Evolutionary conservation across 75 land plant genomes (phyloP), one percentile per base, ranked within the genome.

Genomic region (Chamaecyparis obtusa): DNA sequence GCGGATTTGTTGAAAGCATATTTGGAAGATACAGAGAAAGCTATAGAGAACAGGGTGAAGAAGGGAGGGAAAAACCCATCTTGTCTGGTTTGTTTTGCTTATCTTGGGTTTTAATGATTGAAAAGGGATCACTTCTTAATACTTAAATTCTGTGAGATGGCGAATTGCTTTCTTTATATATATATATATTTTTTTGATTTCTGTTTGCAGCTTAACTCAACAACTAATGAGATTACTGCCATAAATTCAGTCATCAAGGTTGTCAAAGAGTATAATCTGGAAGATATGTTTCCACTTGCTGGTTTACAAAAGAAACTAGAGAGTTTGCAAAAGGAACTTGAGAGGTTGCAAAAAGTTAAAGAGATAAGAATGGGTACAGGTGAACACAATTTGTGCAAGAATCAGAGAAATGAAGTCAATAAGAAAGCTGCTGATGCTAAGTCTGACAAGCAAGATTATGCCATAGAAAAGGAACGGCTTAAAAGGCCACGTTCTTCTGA

Each of bases 31-130:
- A 3, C 27, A 24, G 36, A 72, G 44, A 86, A 86, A 86, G 72
- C 84, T 39, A 79, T 79, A 41, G 87, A 89, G 72, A 60, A 85
- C 5, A 64, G 88, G 35, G 30, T 89, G 43, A 89, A 81, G 77
- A 86, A 48, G 46, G 90, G 85, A 67, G 27, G 13, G 27, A 32
- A 21, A 30, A 24, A 11, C 2, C 85, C 13, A 16, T 33, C 48
- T 37, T 36, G 30, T 24, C 87, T 32, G 87, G 87, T 86, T 80
- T 80, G 83, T 27, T 44, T 43, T 44, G 30, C 3, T 6, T 27
- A 9, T 80, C 3, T 41, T 44, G 14, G 3, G 44, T 44, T 1
- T 80, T 80, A 16, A 21, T 43, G 83, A 44, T 24, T 39, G 83
- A 27, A 39, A 80, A 27, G 83, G 13, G 15, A 64, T 72, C 15